Evolutionary conservation across 805 yeast genomes (phyloP).

Genomic region (Starmerella etchellsii): DNA sequence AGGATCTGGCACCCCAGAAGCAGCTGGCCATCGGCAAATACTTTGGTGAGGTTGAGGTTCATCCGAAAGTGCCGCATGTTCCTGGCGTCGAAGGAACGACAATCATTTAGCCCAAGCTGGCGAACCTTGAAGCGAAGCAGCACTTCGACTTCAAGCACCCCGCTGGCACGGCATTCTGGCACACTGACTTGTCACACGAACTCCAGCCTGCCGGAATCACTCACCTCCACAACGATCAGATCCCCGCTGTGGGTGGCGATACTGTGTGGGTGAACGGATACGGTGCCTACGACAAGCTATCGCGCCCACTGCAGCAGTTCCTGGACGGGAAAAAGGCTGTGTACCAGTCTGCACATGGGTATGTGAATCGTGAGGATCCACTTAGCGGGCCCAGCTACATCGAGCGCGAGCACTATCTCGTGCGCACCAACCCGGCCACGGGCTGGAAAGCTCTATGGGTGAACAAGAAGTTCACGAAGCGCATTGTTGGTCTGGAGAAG

Average conservation of each 20-base stretch:
- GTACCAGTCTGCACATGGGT: constrained; percentile 36
- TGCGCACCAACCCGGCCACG: constrained; percentile 53
- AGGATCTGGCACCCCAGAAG: constrained; percentile 32
- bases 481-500: constrained; percentile 57
- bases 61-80: constrained; percentile 24
- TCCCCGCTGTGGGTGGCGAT: constrained; percentile 44
- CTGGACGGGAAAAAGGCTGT: constrained; percentile 47
- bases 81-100: constrained; percentile 37
- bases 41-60: constrained; percentile 36
- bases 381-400: constrained; percentile 22
- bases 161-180: constrained; percentile 36
- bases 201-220: constrained; percentile 63
- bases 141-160: constrained; percentile 24
- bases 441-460: constrained; percentile 47
- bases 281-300: constrained; percentile 42
- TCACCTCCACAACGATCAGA: constrained; percentile 48
- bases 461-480: constrained; percentile 47
- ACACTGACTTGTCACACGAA: constrained; percentile 66
- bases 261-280: constrained; percentile 44
- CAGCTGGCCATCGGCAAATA: constrained; percentile 36
- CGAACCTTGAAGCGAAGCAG: constrained; percentile 36
- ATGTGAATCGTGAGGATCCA: constrained; percentile 30
- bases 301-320: constrained; percentile 36
- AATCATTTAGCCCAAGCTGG: constrained; percentile 30
- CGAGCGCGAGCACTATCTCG: constrained; percentile 46